Conservation (phyloP, 352 stramenopile species). For the Globisporangium megalacanthum region DNA sequence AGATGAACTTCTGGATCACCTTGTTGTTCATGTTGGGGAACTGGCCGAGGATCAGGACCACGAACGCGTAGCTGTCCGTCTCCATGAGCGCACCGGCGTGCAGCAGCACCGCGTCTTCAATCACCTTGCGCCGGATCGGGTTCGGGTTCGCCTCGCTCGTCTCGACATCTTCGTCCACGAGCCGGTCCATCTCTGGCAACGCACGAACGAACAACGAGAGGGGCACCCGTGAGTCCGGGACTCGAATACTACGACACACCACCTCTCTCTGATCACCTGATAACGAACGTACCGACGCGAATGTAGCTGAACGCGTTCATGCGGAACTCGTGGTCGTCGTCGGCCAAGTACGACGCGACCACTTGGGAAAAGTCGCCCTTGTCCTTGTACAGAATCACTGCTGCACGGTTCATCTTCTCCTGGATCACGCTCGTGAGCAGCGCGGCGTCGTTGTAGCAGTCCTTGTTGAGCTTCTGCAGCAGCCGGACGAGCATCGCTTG, state of each 20-base stretch:
- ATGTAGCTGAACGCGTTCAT: constrained; percentile 87
- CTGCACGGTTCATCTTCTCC: constrained; percentile 80
- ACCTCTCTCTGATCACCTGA: not conserved
- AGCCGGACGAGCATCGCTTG: constrained; percentile 82
- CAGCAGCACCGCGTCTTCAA: constrained; percentile 72
- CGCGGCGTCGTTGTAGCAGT: constrained; percentile 72
- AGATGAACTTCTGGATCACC: constrained; percentile 78
- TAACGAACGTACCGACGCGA: constrained; percentile 23
- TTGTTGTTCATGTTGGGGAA: constrained; percentile 85
- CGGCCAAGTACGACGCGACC: constrained; percentile 76
- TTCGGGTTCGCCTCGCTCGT: constrained; percentile 19
- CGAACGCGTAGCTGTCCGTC: constrained; percentile 83
- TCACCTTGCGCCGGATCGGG: constrained; percentile 49
- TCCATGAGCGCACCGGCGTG: constrained; percentile 82
- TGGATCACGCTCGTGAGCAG: constrained; percentile 64
- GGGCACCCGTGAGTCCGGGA: not conserved
- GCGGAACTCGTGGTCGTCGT: constrained; percentile 76
- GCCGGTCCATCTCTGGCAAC: constrained; percentile 30
- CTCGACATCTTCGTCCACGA: constrained; percentile 36
- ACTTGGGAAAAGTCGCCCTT: constrained; percentile 63
- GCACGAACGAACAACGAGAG: not conserved
- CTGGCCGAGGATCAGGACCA: constrained; percentile 84
- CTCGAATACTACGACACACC: not conserved
- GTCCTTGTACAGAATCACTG: constrained; percentile 80
- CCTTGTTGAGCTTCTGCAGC: constrained; percentile 78